Percentiles rank a stretch among this genome's conserved stretches.
Conservation (phyloP, 2,329 filamentous ascomycete genomes). For the Mycogone perniciosa region DNA sequence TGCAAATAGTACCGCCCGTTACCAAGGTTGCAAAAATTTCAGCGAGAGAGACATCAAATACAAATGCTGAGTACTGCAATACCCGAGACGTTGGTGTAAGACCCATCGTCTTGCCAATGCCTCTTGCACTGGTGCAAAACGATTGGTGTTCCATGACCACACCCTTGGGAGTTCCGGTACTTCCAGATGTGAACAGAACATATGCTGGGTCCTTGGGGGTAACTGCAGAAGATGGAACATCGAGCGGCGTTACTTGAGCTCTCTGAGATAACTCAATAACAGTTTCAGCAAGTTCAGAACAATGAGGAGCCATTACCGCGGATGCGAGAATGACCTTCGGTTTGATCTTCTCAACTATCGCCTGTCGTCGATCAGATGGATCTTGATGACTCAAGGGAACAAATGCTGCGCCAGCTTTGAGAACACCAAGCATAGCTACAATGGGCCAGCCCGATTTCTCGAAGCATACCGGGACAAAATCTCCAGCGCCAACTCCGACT, state of each 20-base stretch:
- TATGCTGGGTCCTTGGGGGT: background rate
- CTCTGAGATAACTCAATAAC: too few relatives aligned
- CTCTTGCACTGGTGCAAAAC: too few relatives aligned
- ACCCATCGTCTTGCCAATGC: too few relatives aligned
- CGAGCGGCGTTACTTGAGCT: background rate
- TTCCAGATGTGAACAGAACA: background rate
- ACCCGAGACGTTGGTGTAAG: too few relatives aligned
- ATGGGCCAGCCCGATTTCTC: conserved; percentile 12
- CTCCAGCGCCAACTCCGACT: conserved; percentile 19
- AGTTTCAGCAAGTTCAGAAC: background rate
- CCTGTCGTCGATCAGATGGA: background rate
- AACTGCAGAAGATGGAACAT: background rate
- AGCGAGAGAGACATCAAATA: too few relatives aligned
- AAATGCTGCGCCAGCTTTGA: conserved; percentile 8
- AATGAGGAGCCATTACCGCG: background rate
- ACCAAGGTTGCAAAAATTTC: too few relatives aligned
- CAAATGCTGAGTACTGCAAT: too few relatives aligned
- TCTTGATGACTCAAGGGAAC: conserved; percentile 3
- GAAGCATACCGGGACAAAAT: conserved; percentile 12
- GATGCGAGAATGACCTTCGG: background rate
- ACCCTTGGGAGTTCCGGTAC: too few relatives aligned
- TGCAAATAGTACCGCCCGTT: conserved; percentile 7
- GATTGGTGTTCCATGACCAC: too few relatives aligned
- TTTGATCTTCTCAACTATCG: background rate
- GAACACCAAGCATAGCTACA: conserved; percentile 2